A percentile compares a stretch with the other conserved stretches of the same genome.
Evolutionary conservation across 2,329 filamentous ascomycete genomes (phyloP).

Genomic region (Cercospora zeina): DNA sequence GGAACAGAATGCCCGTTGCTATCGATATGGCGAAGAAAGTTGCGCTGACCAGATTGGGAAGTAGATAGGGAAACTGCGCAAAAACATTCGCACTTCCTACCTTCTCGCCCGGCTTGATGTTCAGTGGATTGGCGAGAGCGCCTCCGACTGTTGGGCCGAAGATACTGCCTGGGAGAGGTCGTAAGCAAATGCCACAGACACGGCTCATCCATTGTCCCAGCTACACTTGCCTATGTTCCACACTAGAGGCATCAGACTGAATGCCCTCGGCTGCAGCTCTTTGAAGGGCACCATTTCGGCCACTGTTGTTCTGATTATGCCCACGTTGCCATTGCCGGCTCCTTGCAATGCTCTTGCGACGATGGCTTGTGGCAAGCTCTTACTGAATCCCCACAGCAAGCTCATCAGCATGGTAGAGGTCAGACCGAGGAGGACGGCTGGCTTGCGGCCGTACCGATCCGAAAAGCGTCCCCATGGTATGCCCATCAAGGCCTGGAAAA

Average conservation of each 20-base stretch:
- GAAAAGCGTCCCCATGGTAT: slow-evolving; percentile 84
- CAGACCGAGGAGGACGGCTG: slow-evolving; percentile 72
- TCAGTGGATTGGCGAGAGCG: slow-evolving; percentile 76
- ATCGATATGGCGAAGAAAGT: slow-evolving; percentile 77
- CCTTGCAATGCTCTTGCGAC: slow-evolving; percentile 75
- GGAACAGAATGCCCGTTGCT: slow-evolving; percentile 71
- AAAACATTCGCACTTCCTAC: slow-evolving; percentile 61
- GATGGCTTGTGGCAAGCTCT: slow-evolving; percentile 76
- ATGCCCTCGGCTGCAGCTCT: slow-evolving; percentile 82
- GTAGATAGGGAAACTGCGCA: slow-evolving; percentile 72
- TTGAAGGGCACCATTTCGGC: slow-evolving; percentile 88
- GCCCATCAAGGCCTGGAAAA: slow-evolving; percentile 79
- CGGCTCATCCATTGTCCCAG: background rate
- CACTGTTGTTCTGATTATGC: slow-evolving; percentile 80
- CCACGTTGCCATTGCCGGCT: slow-evolving; percentile 77
- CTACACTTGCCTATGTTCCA: slow-evolving; percentile 68
- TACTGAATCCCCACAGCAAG: slow-evolving; percentile 80
- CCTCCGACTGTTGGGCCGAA: slow-evolving; percentile 88
- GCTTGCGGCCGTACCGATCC: slow-evolving; percentile 79
- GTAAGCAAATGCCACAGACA: background rate
- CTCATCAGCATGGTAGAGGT: slow-evolving; percentile 78
- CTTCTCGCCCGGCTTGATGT: slow-evolving; percentile 62
- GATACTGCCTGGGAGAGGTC: slow-evolving; percentile 58
- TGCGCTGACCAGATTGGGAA: slow-evolving; percentile 80
- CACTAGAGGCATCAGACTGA: slow-evolving; percentile 88